Evolutionary conservation across 75 land plant species (phyloP).

Genomic region (Sequoiadendron giganteum): DNA sequence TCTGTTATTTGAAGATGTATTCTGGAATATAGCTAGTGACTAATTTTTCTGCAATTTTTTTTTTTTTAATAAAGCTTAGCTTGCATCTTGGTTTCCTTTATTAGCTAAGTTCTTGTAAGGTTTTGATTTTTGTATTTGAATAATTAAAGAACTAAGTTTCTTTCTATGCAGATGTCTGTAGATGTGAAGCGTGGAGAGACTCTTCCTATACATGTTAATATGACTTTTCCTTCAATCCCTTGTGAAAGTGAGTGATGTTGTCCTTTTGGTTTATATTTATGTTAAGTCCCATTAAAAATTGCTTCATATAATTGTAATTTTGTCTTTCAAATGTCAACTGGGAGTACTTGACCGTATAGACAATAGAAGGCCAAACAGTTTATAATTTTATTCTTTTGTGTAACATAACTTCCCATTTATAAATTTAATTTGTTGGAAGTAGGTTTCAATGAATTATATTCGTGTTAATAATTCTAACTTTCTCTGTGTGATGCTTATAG

Average conservation of each 20-base stretch:
- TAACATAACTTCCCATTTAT: not conserved
- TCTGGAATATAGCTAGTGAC: not conserved
- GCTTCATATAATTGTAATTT: not conserved
- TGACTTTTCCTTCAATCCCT: conserved; percentile 94
- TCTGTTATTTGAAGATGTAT: not conserved
- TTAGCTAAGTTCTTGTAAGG: not conserved
- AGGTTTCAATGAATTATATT: not conserved
- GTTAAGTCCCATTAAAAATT: not conserved
- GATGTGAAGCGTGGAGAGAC: conserved; percentile 94
- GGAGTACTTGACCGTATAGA: not conserved
- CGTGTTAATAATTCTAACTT: not conserved
- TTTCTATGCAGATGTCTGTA: conserved; percentile 81
- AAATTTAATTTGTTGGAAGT: not conserved
- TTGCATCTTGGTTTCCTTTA: not conserved
- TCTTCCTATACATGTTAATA: conserved; percentile 94
- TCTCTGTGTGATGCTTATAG: not conserved
- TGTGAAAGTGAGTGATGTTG: conserved; percentile 67
- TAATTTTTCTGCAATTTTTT: not conserved
- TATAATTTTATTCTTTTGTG: not conserved
- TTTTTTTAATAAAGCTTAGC: not conserved
- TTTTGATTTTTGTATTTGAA: not conserved
- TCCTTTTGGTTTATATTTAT: not conserved
- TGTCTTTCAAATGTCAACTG: not conserved
- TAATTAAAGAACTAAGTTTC: not conserved
- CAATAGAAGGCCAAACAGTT: not conserved